These are phyloP conservation scores for Blastobotrys indianensis DNA, from an alignment of 1,139 yeast genomes.

Conservation along the genomic window DNA sequence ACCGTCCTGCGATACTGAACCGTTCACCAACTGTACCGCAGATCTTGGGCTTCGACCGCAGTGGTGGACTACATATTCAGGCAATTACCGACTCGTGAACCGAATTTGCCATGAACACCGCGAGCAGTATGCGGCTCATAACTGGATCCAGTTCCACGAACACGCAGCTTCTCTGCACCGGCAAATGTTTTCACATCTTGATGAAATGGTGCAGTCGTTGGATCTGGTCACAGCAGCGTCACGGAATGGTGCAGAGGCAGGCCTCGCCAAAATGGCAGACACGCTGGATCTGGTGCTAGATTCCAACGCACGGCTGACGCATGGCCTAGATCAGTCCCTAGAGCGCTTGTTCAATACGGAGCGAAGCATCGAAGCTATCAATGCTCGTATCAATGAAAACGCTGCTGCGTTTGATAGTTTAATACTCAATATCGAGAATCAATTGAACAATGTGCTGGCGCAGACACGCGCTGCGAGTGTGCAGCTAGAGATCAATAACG, in stretches of 20 bases:
- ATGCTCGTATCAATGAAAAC: no score
- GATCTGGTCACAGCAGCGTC: not conserved
- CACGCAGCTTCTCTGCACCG: conserved; percentile 17
- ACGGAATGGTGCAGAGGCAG: no score
- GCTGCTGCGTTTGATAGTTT: no score
- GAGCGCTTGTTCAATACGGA: no score
- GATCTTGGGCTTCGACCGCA: conserved; percentile 29
- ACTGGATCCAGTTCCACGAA: conserved; percentile 15
- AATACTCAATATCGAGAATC: no score
- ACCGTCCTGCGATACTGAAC: conserved; percentile 17
- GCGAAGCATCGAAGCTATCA: no score
- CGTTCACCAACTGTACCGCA: conserved; percentile 23
- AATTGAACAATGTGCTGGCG: no score
- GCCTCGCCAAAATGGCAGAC: no score
- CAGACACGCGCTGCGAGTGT: not conserved
- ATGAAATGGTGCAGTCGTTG: conserved; percentile 1
- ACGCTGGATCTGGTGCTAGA: no score
- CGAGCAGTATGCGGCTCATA: conserved; percentile 14
- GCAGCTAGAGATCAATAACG: not conserved
- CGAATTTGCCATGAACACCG: conserved; percentile 27
- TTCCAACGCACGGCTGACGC: no score
- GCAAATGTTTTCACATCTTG: conserved; percentile 4
- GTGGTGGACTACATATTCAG: conserved; percentile 39
- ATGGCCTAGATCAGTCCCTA: no score
- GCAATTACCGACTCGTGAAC: conserved; percentile 31